Conservation (phyloP, 345 rosid genomes). For the Arabidopsis suecica region DNA sequence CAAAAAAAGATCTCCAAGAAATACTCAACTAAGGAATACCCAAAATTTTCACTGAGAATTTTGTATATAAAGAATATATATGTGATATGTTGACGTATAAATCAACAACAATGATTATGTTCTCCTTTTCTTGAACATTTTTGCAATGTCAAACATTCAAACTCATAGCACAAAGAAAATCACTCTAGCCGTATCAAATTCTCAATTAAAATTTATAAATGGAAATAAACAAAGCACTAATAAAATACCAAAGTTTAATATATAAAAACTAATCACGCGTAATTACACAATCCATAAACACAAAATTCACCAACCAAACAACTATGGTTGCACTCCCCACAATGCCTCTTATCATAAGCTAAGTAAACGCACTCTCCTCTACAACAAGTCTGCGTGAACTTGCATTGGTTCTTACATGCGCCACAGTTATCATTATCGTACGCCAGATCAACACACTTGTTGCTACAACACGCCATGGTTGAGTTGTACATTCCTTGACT, state of each 20-base stretch:
- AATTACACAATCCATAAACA: conserved; percentile 70
- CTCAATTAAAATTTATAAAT: conserved; percentile 8
- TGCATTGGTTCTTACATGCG: conserved; percentile 66
- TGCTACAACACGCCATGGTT: conserved; percentile 66
- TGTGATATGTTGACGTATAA: too few species aligned
- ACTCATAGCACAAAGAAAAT: not conserved
- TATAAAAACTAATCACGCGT: conserved; percentile 45
- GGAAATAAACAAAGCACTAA: not conserved
- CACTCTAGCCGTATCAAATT: not conserved
- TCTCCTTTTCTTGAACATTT: not conserved
- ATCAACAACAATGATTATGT: too few species aligned
- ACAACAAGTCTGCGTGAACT: conserved; percentile 62
- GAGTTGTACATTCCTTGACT: conserved; percentile 30
- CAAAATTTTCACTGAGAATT: too few species aligned
- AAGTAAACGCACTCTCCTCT: conserved; percentile 66
- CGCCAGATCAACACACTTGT: conserved; percentile 65
- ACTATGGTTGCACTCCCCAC: conserved; percentile 66
- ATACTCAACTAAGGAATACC: too few species aligned
- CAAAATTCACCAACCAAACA: conserved; percentile 56
- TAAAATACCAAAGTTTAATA: conserved; percentile 26
- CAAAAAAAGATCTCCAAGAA: too few species aligned
- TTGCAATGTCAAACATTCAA: not conserved
- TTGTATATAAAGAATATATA: too few species aligned
- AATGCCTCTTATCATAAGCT: conserved; percentile 68
- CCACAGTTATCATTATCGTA: conserved; percentile 68